Evolutionary conservation across 179 eudicot species (phyloP), one percentile per base, ranked within the genome.

Genomic region (Gypsophila paniculata): DNA sequence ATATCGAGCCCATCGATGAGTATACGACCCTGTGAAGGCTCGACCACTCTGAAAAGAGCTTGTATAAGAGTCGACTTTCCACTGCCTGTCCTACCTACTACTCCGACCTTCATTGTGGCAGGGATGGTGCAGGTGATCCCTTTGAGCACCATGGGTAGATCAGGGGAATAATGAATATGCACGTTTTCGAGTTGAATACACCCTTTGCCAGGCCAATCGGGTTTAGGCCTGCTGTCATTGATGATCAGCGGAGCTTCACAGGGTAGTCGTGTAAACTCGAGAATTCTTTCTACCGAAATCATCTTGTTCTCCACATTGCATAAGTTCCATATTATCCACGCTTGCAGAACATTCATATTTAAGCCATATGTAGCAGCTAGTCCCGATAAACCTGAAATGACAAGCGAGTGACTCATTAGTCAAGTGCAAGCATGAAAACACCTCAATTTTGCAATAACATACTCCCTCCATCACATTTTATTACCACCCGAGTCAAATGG

Each of bases 311-410:
- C 91, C 0, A 90, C 97, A 8, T 91, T 91, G 67, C 97, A 91
- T 21, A 91, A 78, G 82, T 91, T 91, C 96, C 97, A 91, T 85
- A 90, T 90, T 17, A 86, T 88, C 98, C 98, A 92, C 22, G 98
- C 94, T 69, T 92, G 98, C 4, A 92, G 77, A 5, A 87, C 88
- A 59, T 87, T 92, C 79, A 92, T 77, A 59, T 82, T 90, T 70
- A 92, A 80, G 6, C 98, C 98, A 34, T 92, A 92, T 0, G 94
- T 87, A 57, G 94, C 98, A 49, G 91, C 94, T 23, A 92, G 82
- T 60, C 98, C 96, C 0, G 94, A 86, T 78, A 92, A 74, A 67
- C 96, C 98, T 92, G 86, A 32, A 10, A 76, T 69, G 60, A 48
- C 11, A 46, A 36, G 0, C 1, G 21, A 51, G 0, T 1, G 17